phyloP scores from a whole-genome alignment of 164 flowering plant species.

The Protea cynaroides region DNA sequence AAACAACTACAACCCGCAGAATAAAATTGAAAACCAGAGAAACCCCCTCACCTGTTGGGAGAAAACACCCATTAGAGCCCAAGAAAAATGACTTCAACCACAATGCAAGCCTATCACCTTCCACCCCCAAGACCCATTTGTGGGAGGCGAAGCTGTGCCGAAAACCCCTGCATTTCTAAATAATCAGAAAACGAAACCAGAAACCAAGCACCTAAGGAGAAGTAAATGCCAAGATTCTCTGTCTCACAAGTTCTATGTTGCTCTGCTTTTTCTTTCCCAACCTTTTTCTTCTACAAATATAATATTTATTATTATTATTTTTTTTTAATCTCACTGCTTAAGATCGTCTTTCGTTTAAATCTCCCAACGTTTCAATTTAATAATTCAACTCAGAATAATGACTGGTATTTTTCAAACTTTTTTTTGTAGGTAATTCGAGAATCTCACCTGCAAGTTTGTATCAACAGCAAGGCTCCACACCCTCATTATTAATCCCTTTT shows the following conservation, averaged over 20 bases:
- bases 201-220: neutral
- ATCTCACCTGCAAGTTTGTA: too few species aligned
- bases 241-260: constrained; percentile 1
- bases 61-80: constrained; percentile 3
- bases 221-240: constrained; percentile 1
- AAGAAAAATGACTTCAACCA: constrained; percentile 1
- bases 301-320: too few species aligned
- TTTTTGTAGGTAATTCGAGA: too few species aligned
- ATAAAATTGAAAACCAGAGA: neutral
- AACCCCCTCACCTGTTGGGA: constrained; percentile 4
- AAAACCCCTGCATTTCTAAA: constrained; percentile 4
- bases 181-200: constrained; percentile 6
- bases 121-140: neutral
- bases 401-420: too few species aligned
- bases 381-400: too few species aligned
- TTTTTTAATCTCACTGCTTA: too few species aligned
- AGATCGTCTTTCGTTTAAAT: too few species aligned
- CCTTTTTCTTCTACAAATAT: too few species aligned
- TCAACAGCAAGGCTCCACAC: too few species aligned
- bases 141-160: neutral
- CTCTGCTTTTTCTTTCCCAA: neutral
- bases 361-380: too few species aligned
- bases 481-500: too few species aligned
- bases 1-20: neutral
- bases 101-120: neutral